Conservation (phyloP, 352 stramenopile genomes). For the Albugo laibachii region DNA sequence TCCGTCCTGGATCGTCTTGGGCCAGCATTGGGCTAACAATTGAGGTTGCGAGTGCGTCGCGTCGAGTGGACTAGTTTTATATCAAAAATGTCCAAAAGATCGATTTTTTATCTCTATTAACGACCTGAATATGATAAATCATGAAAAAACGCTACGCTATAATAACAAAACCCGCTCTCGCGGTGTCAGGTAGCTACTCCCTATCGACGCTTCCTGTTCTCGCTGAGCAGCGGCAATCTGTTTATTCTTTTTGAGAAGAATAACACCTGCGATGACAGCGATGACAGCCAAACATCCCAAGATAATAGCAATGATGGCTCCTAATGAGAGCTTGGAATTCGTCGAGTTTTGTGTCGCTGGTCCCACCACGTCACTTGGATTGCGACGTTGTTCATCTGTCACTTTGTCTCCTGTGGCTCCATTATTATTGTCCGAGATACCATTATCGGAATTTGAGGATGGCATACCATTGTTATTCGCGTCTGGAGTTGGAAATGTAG, state of each 20-base stretch:
- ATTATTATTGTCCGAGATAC: conserved; percentile 1
- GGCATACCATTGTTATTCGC: not conserved
- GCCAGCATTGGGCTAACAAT: conserved; percentile 16
- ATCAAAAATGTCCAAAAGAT: no score
- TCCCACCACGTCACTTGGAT: conserved; percentile 2
- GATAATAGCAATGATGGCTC: conserved; percentile 29
- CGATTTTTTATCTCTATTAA: no score
- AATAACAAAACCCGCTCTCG: no score
- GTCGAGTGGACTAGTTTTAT: no score
- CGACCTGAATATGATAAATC: no score
- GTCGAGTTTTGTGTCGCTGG: not conserved
- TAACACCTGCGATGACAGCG: conserved; percentile 36
- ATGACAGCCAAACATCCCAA: conserved; percentile 56
- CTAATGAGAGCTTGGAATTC: conserved; percentile 10
- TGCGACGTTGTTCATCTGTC: conserved; percentile 8
- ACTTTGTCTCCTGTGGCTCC: not conserved
- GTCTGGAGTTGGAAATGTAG: no score
- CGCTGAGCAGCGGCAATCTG: no score
- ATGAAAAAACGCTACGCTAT: no score
- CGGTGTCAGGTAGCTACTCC: no score
- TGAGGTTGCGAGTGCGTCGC: no score
- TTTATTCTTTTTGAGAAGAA: conserved; percentile 42
- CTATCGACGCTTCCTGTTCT: no score
- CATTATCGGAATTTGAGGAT: not conserved
- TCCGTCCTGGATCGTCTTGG: conserved; percentile 68